Percentiles rank a stretch among this genome's conserved stretches.
These are phyloP conservation scores for Gossypium ekmanianum DNA, from an alignment of 345 rosid genomes.

Conservation along the genomic window DNA sequence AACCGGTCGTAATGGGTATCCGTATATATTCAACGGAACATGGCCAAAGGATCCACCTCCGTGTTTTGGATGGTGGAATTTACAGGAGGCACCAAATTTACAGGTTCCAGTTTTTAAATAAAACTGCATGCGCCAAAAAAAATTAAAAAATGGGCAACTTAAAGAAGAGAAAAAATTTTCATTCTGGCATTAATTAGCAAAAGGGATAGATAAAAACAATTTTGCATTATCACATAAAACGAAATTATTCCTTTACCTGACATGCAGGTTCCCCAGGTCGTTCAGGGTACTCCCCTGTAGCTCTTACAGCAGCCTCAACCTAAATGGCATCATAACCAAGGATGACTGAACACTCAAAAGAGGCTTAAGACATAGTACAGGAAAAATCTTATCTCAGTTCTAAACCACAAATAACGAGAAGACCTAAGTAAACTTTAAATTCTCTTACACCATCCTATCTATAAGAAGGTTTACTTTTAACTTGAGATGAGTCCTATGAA, in stretches of 20 bases:
- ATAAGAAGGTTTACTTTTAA: neutral
- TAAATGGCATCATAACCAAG: slow-evolving; percentile 20
- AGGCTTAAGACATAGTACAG: neutral
- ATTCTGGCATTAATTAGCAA: neutral
- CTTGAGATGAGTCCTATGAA: neutral
- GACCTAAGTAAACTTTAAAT: neutral
- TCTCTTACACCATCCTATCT: neutral
- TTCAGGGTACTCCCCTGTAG: slow-evolving; percentile 86
- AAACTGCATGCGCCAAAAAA: slow-evolving; percentile 44
- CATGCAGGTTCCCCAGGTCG: slow-evolving; percentile 78
- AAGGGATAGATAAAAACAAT: neutral
- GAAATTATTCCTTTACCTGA: slow-evolving; percentile 45
- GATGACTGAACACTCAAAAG: neutral
- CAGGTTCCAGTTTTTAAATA: slow-evolving; percentile 84
- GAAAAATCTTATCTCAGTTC: neutral
- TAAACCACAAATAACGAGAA: neutral
- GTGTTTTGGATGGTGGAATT: slow-evolving; percentile 91
- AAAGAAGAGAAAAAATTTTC: neutral
- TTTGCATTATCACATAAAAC: neutral
- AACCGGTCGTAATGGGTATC: slow-evolving; percentile 82
- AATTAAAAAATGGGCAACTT: neutral
- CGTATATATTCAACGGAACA: slow-evolving; percentile 59
- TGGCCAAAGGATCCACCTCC: slow-evolving; percentile 61
- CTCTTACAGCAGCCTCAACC: slow-evolving; percentile 77
- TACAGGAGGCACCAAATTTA: slow-evolving; percentile 96